These are phyloP conservation scores for Pythium graminicola DNA, from an alignment of 352 stramenopile genomes.

Conservation along the genomic window DNA sequence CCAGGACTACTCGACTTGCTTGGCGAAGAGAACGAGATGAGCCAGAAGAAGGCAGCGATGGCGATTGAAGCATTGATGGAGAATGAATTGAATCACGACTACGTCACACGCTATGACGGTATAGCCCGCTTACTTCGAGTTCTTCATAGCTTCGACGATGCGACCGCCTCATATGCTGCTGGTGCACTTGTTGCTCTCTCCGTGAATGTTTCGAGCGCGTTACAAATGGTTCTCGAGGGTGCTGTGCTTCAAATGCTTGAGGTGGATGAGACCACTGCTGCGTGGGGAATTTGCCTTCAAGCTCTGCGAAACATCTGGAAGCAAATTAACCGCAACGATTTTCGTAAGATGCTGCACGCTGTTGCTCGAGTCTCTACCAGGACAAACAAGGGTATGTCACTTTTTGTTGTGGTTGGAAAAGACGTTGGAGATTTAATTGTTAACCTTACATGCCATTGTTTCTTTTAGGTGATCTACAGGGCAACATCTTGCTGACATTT, in stretches of 20 bases:
- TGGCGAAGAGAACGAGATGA: slow-evolving; percentile 35
- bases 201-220: slow-evolving; percentile 60
- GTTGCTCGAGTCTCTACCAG: slow-evolving; percentile 71
- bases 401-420: neutral
- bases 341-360: slow-evolving; percentile 79
- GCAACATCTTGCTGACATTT: slow-evolving; percentile 83
- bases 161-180: slow-evolving; percentile 64
- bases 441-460: neutral
- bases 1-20: slow-evolving; percentile 62
- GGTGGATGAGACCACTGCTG: slow-evolving; percentile 65
- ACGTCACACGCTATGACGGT: slow-evolving; percentile 67
- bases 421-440: neutral
- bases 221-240: slow-evolving; percentile 85
- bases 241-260: slow-evolving; percentile 87
- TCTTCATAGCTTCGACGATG: slow-evolving; percentile 60
- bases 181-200: slow-evolving; percentile 75
- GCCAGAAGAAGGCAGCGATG: slow-evolving; percentile 63
- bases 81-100: slow-evolving; percentile 80
- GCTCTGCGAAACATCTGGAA: slow-evolving; percentile 86
- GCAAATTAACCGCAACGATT: slow-evolving; percentile 80
- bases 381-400: slow-evolving; percentile 56
- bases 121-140: slow-evolving; percentile 63
- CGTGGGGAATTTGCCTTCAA: slow-evolving; percentile 75
- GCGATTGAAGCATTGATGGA: slow-evolving; percentile 81
- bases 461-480: slow-evolving; percentile 56